phyloP scores from a whole-genome alignment of 495 filamentous ascomycete genomes.

The Haplographium delicatum region DNA sequence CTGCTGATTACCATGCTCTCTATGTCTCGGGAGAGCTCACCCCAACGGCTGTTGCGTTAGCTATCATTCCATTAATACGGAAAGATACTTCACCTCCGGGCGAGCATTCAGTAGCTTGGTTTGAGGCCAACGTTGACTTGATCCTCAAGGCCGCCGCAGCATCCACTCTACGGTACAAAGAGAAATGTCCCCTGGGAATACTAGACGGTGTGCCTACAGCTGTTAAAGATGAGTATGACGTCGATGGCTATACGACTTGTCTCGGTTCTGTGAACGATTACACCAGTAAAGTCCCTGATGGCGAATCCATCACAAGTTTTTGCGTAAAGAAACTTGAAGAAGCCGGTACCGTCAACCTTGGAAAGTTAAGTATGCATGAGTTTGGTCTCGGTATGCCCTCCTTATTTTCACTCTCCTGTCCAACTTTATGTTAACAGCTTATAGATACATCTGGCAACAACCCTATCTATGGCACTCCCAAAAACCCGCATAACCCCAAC shows the following conservation, averaged over 20 bases:
- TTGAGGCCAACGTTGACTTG: slow-evolving; percentile 50
- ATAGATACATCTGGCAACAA: slow-evolving; percentile 81
- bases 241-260: slow-evolving; percentile 67
- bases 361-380: slow-evolving; percentile 91
- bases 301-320: slow-evolving; percentile 54
- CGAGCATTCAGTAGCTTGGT: slow-evolving; percentile 65
- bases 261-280: slow-evolving; percentile 44
- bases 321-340: slow-evolving; percentile 71
- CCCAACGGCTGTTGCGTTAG: slow-evolving; percentile 63
- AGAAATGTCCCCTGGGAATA: slow-evolving; percentile 55
- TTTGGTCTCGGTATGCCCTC: slow-evolving; percentile 43
- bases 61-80: slow-evolving; percentile 63
- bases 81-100: slow-evolving; percentile 46
- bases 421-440: not conserved
- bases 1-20: slow-evolving; percentile 67
- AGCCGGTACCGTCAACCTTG: slow-evolving; percentile 74
- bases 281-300: slow-evolving; percentile 31
- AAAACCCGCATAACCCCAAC: slow-evolving; percentile 71
- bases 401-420: not conserved
- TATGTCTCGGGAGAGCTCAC: slow-evolving; percentile 66
- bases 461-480: slow-evolving; percentile 69
- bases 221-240: slow-evolving; percentile 79
- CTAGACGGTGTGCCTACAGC: slow-evolving; percentile 84
- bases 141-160: slow-evolving; percentile 63
- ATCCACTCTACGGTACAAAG: slow-evolving; percentile 64